Percentiles rank a stretch among this genome's conserved stretches.
Conservation (phyloP, 2,329 filamentous ascomycete species). For the Neophaeococcomyces aloes region DNA sequence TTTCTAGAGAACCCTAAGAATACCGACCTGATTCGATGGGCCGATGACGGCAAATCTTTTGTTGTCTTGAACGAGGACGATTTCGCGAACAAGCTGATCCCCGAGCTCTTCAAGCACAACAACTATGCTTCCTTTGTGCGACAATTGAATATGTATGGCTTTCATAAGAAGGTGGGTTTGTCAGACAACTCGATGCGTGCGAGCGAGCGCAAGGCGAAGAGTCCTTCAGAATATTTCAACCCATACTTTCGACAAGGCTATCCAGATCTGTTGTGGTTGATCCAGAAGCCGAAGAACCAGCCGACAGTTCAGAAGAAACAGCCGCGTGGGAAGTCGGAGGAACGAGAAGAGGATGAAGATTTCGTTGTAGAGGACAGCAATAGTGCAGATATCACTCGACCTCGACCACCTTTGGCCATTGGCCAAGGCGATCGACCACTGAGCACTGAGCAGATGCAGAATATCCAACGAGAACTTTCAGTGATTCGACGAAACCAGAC, state of each 20-base stretch:
- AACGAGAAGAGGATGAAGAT: conserved; percentile 57
- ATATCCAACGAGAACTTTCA: conserved; percentile 68
- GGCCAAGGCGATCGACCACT: conserved; percentile 29
- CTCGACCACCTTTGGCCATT: conserved; percentile 34
- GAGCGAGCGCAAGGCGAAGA: conserved; percentile 94
- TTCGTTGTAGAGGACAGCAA: conserved; percentile 49
- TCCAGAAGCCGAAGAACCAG: conserved; percentile 83
- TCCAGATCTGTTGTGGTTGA: conserved; percentile 87
- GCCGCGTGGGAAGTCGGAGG: conserved; percentile 39
- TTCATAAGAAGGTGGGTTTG: conserved; percentile 65
- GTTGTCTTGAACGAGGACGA: conserved; percentile 94
- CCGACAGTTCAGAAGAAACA: conserved; percentile 42
- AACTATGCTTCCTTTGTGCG: conserved; percentile 70
- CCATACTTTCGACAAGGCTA: conserved; percentile 90
- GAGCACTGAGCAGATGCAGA: conserved; percentile 61
- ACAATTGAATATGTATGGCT: conserved; percentile 57
- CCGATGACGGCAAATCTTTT: conserved; percentile 90
- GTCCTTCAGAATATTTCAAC: conserved; percentile 95
- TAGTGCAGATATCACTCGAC: conserved; percentile 25
- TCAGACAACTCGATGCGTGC: conserved; percentile 97
- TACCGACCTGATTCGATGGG: conserved; percentile 92
- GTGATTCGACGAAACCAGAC: conserved; percentile 78
- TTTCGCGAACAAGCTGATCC: conserved; percentile 62
- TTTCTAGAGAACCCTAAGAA: conserved; percentile 91
- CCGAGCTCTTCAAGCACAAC: conserved; percentile 68